phyloP scores from a whole-genome alignment of 1,139 yeast species.

The Blastobotrys indianensis region DNA sequence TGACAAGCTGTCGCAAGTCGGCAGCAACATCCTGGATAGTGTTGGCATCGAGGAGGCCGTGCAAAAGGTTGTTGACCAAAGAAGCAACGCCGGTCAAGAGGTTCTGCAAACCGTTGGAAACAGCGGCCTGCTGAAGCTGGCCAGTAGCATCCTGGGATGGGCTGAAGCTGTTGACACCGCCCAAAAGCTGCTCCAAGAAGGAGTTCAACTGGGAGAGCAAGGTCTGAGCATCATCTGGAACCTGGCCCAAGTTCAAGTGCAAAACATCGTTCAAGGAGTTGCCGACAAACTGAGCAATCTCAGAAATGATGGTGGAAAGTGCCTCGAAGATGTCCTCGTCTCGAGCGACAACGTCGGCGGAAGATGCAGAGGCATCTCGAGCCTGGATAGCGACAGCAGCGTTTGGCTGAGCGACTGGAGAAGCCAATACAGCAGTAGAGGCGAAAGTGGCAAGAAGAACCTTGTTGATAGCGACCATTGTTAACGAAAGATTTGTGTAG shows the following conservation, averaged over 20 bases:
- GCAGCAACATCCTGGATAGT: slow-evolving; percentile 1
- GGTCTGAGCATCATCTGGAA: background rate
- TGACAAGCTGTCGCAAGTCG: slow-evolving; percentile 5
- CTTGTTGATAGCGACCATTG: slow-evolving; percentile 6
- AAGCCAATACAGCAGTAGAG: slow-evolving; percentile 3
- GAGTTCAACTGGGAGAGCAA: background rate
- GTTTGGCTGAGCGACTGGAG: slow-evolving; percentile 1
- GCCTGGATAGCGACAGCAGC: background rate
- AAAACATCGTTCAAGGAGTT: slow-evolving; percentile 4
- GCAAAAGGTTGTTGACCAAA: slow-evolving; percentile 1
- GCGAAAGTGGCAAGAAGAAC: slow-evolving; percentile 2
- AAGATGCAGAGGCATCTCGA: background rate
- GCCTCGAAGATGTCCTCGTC: background rate
- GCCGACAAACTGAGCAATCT: slow-evolving; percentile 5
- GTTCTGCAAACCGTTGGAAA: background rate
- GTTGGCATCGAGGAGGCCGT: background rate
- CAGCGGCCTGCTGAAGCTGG: slow-evolving; percentile 1
- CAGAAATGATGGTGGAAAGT: slow-evolving; percentile 2
- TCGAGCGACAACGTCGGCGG: too few relatives aligned
- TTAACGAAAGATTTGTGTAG: background rate
- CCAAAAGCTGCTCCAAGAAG: background rate
- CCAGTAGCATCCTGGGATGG: background rate
- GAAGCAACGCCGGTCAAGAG: background rate
- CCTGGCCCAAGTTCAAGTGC: slow-evolving; percentile 5
- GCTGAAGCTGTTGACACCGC: background rate